Evolutionary conservation across 192 early-diverging fungal genomes (phyloP), one percentile per base, ranked within the genome.

Genomic region (Coemansia sp.): DNA sequence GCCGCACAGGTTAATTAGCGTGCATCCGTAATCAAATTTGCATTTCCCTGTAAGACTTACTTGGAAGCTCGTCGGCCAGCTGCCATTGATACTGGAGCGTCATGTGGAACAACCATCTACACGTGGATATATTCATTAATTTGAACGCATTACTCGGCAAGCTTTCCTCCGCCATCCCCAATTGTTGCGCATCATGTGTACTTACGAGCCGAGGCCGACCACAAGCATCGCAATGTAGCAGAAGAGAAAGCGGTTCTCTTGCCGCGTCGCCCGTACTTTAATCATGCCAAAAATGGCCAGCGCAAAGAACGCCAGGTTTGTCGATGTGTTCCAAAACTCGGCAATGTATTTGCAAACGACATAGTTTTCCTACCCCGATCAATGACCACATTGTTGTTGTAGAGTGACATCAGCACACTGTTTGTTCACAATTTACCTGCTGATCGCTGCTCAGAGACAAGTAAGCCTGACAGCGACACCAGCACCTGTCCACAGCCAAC

Each of bases 11-110:
- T 12, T n/a, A 56, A 56, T 56, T 56, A 56, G 14, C 17, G 14
- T 29, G 17, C 51, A 11, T 47, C 43, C 6, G 10, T 16, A 12
- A 47, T 47, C 43, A 56, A 35, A 87, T 90, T 70, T 92, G 92
- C 81, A 92, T 91, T 22, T 84, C 70, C 79, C 88, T 91, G 29
- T 71, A 76, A 82, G 57, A 50, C 31, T 38, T 47, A 17, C 12
- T 93, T 29, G 91, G 91, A 49, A 93, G 67, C 77, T 93, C 91
- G 79, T 93, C 91, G 50, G 86, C 65, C 56, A 92, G 75, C 62
- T 92, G 90, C 65, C 84, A 84, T 57, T 75, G 70, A 56, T 85
- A 90, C 59, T 82, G 72, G 22, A 93, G 77, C 10, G 91, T 90
- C 50, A 85, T 86, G 68, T 91, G 91, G 77, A 91, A 91, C 38